Conservation (phyloP, 2,329 filamentous ascomycete species). For the Stagonosporopsis tanaceti region DNA sequence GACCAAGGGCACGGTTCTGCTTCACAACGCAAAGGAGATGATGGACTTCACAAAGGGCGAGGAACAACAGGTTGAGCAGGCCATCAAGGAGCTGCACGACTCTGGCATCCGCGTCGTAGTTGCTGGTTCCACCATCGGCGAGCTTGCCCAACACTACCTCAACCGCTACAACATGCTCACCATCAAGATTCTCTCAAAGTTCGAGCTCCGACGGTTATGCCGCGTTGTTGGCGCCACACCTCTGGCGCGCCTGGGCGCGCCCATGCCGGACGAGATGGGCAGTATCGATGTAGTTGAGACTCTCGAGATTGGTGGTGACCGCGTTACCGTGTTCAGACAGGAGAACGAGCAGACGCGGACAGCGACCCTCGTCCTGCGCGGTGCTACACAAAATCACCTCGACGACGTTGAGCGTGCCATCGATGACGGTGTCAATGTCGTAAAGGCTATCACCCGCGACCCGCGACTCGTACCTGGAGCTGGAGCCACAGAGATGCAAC, state of each 20-base stretch:
- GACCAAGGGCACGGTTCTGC: conserved; percentile 95
- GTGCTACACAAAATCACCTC: conserved; percentile 96
- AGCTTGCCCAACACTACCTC: conserved; percentile 95
- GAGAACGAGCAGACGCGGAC: conserved; percentile 92
- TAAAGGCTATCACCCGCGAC: conserved; percentile 97
- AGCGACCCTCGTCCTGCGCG: conserved; percentile 90
- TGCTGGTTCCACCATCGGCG: conserved; percentile 91
- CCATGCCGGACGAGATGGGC: conserved; percentile 99
- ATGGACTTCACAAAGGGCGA: conserved; percentile 98
- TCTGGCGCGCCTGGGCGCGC: conserved; percentile 91
- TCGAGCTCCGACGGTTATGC: conserved; percentile 93
- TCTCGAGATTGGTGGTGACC: conserved; percentile 94
- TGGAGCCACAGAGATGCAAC: conserved; percentile 91
- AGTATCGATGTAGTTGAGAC: conserved; percentile 95
- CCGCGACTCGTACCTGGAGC: conserved; percentile 90
- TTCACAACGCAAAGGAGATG: conserved; percentile 99
- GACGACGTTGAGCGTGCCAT: conserved; percentile 97
- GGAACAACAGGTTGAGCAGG: conserved; percentile 86
- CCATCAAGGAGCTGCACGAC: conserved; percentile 95
- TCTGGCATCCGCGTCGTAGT: conserved; percentile 91
- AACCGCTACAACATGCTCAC: conserved; percentile 96
- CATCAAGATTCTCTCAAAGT: conserved; percentile 97
- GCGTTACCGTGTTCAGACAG: conserved; percentile 97
- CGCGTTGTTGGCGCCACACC: conserved; percentile 95
- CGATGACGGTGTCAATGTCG: conserved; percentile 96